Percentiles rank a stretch among this genome's conserved stretches.
phyloP scores from a whole-genome alignment of 2,329 filamentous ascomycete species.

The Verticillium nubilum region DNA sequence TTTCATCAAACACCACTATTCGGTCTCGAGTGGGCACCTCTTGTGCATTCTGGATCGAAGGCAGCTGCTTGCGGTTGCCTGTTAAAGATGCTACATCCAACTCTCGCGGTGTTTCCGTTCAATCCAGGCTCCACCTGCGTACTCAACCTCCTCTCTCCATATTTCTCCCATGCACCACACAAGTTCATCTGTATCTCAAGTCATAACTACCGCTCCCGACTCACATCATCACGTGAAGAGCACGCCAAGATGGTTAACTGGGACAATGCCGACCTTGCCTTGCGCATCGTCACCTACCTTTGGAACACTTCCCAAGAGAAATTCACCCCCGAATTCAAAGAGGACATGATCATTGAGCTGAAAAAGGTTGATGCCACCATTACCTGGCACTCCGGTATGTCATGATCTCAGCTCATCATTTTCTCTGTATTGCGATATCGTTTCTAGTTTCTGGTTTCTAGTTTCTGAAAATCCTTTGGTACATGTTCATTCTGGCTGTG shows the following conservation, averaged over 20 bases:
- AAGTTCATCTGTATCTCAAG: no score
- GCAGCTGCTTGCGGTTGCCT: no score
- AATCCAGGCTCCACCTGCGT: neutral
- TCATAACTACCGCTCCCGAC: no score
- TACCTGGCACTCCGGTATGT: conserved; percentile 40
- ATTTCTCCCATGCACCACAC: neutral
- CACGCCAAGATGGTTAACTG: conserved; percentile 16
- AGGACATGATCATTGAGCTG: conserved; percentile 26
- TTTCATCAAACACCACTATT: no score
- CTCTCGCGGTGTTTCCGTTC: no score
- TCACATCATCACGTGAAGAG: neutral
- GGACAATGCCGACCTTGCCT: conserved; percentile 26
- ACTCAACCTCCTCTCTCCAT: neutral
- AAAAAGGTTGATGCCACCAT: conserved; percentile 23
- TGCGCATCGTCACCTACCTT: conserved; percentile 25
- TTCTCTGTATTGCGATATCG: neutral
- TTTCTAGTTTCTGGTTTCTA: neutral
- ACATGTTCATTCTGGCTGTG: no score
- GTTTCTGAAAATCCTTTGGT: neutral
- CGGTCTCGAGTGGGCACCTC: neutral
- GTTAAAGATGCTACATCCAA: no score
- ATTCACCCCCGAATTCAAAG: conserved; percentile 22
- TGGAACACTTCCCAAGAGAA: conserved; percentile 22
- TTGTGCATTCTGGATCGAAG: no score
- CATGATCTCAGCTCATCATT: conserved; percentile 4